Evolutionary conservation across 371 early-diverging fungal genomes (phyloP), one percentile per base, ranked within the genome.

Genomic region (Mucor saturninus): DNA sequence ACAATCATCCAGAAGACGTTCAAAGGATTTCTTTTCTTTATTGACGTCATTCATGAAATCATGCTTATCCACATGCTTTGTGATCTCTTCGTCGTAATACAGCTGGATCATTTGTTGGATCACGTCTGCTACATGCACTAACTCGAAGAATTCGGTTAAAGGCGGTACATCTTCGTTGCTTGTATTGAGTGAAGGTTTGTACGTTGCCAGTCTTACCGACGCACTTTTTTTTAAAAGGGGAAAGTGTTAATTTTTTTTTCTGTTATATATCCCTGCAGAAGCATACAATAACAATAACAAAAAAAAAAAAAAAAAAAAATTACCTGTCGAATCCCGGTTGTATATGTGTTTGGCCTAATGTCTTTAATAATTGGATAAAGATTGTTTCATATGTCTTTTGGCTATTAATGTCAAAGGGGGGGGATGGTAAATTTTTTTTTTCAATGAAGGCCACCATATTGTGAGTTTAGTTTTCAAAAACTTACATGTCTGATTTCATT

Each of bases 71-170:
- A 96, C 83, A 79, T 90, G 89, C 46, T 67, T 67, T 4, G 69
- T 74, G 64, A 95, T 85, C 48, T 91, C 72, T 72, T 92, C 89
- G 26, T 89, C 84, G 75, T 90, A 92, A 72, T 94, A 95, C 29
- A 93, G 89, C 66, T 93, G 91, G 21, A 94, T 73, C 93, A 95
- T 91, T 64, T 94, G 95, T 54, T 91, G 87, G 37, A 91, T 87
- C 54, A 95, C 75, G 72, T 95, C 96, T 15, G 90, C 90, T 45
- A 95, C 80, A 72, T 95, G 95, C 5, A 95, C 88, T 54, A 95
- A 77, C 69, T 93, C 95, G 69, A 95, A 93, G 68, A 95, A 94
- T 61, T 90, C 90, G 51, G 91, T 83, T 11, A 85, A 51, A 21
- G 85, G 85, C 43, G 83, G 79, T 11, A 86, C 75, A 14, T 77